These are phyloP conservation scores for Actinomortierella ambigua DNA, from an alignment of 371 early-diverging fungal genomes.

Conservation along the genomic window DNA sequence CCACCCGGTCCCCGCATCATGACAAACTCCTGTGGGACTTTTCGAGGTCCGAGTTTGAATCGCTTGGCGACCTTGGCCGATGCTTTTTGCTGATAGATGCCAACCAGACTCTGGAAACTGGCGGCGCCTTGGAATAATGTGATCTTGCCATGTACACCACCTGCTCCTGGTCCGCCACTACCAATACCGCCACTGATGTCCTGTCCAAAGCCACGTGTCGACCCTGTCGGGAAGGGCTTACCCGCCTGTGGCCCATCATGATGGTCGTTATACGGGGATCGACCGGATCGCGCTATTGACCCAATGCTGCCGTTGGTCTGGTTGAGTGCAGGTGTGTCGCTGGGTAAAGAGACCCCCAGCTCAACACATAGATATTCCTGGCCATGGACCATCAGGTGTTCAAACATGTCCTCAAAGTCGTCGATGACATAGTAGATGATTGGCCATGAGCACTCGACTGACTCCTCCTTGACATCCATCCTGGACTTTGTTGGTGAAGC, in stretches of 20 bases:
- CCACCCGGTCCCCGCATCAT: slow-evolving; percentile 89
- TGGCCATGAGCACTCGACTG: slow-evolving; percentile 82
- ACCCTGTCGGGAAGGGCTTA: slow-evolving; percentile 9
- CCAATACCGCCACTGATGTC: slow-evolving; percentile 6
- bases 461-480: slow-evolving; percentile 77
- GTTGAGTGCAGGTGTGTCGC: slow-evolving; percentile 15
- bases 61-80: slow-evolving; percentile 52
- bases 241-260: slow-evolving; percentile 5
- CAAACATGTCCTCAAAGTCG: slow-evolving; percentile 81
- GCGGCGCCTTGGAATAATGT: slow-evolving; percentile 85
- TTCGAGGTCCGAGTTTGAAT: slow-evolving; percentile 48
- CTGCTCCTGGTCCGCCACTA: slow-evolving; percentile 11
- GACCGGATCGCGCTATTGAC: background rate
- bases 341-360: slow-evolving; percentile 60
- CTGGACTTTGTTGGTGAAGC: slow-evolving; percentile 83
- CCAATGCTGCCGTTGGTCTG: background rate
- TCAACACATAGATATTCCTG: slow-evolving; percentile 85
- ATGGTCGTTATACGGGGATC: background rate
- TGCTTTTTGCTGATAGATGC: slow-evolving; percentile 73
- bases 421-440: slow-evolving; percentile 84
- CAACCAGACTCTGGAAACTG: slow-evolving; percentile 69
- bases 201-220: slow-evolving; percentile 6
- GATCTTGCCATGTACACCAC: slow-evolving; percentile 51
- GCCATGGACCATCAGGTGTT: slow-evolving; percentile 73
- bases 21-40: slow-evolving; percentile 74